Evolutionary conservation across 305 asterid genomes (phyloP).

Genomic region (Fraxinus xanthoxyloides): DNA sequence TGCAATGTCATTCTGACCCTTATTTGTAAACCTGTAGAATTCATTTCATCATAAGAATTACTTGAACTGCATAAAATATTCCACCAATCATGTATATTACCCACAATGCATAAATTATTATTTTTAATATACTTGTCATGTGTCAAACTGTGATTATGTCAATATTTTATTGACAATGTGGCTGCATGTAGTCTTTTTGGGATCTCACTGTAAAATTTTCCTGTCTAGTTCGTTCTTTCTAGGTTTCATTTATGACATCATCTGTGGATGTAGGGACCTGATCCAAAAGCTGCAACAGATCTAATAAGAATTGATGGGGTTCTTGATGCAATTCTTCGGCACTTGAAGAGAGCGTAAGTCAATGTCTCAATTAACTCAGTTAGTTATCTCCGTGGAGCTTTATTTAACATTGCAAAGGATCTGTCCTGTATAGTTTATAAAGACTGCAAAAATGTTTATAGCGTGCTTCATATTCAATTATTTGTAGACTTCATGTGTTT

Average conservation of each 20-base stretch:
- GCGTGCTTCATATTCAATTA: not conserved
- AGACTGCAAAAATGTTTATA: not conserved
- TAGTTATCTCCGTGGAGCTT: constrained; percentile 12
- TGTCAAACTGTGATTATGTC: not conserved
- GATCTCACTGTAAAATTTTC: not conserved
- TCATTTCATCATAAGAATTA: not conserved
- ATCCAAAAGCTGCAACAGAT: constrained; percentile 76
- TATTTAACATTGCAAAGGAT: constrained; percentile 8
- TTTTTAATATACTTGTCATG: not conserved
- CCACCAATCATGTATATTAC: not conserved
- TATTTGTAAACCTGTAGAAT: not conserved
- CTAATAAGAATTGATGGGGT: constrained; percentile 74
- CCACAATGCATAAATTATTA: not conserved
- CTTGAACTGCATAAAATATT: not conserved
- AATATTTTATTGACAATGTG: constrained; percentile 1
- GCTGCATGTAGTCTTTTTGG: not conserved
- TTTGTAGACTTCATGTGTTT: not conserved
- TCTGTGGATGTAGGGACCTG: constrained; percentile 71
- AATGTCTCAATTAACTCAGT: not conserved
- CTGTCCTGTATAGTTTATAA: not conserved
- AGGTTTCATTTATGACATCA: constrained; percentile 17
- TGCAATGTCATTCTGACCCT: not conserved
- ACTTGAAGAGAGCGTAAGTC: constrained; percentile 78
- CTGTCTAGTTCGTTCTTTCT: constrained; percentile 10
- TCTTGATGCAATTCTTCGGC: constrained; percentile 72